Base-by-base conservation (phyloP, 1,284 basidiomycete genomes). In the Ceratobasidium papillatum region DNA sequence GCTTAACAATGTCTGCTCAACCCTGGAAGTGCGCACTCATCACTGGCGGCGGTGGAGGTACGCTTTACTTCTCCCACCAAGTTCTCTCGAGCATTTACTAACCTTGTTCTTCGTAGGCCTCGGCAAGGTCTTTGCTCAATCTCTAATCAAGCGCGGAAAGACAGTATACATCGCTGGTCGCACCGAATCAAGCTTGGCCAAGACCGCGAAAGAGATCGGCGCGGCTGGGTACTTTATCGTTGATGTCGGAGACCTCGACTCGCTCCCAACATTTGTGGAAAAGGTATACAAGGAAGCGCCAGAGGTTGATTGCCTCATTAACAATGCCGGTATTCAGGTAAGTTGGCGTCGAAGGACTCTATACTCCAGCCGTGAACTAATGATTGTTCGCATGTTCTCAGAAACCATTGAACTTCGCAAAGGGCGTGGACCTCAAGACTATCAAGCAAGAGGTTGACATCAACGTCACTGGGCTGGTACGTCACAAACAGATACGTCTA, bases 251-350 rank as follows among this genome's bases (percentile, higher is more conserved):
- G 38, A 69, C n/a, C 36, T 58, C 17, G 38, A 75, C 8, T 78
- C 80, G 14, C 78, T 82, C 34, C 76, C 79, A 3, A 65, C 79
- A 0, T 81, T 83, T 74, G 73, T 79, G 61, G 76, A 80, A 22
- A 81, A 79, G 59, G 75, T 84, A 36, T 76, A 79, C 22, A 66
- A 73, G 19, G 81, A 84, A 62, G 82, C 83, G 72, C 82, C 83
- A 3, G 82, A 84, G 49, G 78, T 83, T 38, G 83, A 84, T 77
- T 82, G 82, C 61, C 74, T 84, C 65, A 81, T 83, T 78, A 83
- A 83, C 78, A 84, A 84, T 77, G 83, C 83, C 3, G 83, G 82
- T 4, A 82, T 84, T 0, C 82, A 84, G 73, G 66, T 58, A 25
- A 32, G 52, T 22, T 43, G n/a, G 17, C 34, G 47, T 12, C 22